Evolutionary conservation across 2,329 filamentous ascomycete species (phyloP).

Genomic region (Fusarium stilboides): DNA sequence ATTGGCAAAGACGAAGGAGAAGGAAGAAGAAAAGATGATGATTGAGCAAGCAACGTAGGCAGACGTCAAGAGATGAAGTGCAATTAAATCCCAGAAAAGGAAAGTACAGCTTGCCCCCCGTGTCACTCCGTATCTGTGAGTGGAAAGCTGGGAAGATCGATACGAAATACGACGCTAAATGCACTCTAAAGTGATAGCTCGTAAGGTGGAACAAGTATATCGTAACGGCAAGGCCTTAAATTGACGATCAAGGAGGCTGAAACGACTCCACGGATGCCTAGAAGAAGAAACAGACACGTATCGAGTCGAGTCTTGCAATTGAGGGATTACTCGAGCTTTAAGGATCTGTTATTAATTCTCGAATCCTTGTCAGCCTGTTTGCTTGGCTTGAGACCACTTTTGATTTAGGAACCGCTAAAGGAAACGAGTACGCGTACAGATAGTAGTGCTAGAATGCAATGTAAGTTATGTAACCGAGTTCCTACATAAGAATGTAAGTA

Average conservation of each 20-base stretch:
- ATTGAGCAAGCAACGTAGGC: conserved; percentile 16
- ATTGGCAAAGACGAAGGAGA: not conserved
- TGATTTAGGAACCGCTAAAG: not conserved
- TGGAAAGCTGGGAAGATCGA: conserved; percentile 13
- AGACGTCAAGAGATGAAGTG: conserved; percentile 5
- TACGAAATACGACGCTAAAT: conserved; percentile 41
- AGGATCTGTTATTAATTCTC: not conserved
- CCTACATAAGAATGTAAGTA: not conserved
- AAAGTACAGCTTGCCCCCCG: conserved; percentile 13
- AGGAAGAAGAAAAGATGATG: conserved; percentile 7
- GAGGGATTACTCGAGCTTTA: conserved; percentile 1
- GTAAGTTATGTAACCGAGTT: too few relatives aligned
- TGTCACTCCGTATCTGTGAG: not conserved
- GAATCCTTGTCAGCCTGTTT: conserved; percentile 3
- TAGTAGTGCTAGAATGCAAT: not conserved
- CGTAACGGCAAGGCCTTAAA: conserved; percentile 13
- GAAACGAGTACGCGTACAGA: conserved; percentile 4
- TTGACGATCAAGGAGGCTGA: conserved; percentile 9
- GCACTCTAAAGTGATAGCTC: conserved; percentile 8
- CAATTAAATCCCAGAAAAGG: not conserved
- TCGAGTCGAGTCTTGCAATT: not conserved
- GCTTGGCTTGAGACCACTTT: conserved; percentile 1
- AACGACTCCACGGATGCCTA: conserved; percentile 1
- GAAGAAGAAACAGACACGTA: not conserved
- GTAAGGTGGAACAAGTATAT: not conserved